Conservation (phyloP, 2,329 filamentous ascomycete species). For the Ciborinia camelliae region DNA sequence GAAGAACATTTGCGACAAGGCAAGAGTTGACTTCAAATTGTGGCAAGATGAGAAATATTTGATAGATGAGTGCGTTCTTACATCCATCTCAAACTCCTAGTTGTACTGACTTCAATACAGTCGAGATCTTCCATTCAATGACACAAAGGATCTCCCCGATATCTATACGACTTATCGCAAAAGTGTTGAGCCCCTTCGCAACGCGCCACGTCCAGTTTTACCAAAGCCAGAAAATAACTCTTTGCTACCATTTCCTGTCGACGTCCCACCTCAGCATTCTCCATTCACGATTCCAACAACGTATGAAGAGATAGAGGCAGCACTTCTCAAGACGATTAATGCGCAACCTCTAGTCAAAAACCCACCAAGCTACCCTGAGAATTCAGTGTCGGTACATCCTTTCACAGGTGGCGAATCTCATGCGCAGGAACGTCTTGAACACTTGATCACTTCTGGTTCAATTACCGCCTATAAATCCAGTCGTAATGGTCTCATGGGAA, state of each 20-base stretch:
- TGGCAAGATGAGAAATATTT: conserved; percentile 77
- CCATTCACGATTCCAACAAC: conserved; percentile 63
- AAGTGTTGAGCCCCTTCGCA: conserved; percentile 65
- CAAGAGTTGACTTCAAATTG: conserved; percentile 57
- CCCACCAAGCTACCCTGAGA: conserved; percentile 52
- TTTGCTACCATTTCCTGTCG: conserved; percentile 56
- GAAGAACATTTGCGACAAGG: conserved; percentile 49
- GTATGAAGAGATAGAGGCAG: conserved; percentile 50
- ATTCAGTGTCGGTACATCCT: conserved; percentile 58
- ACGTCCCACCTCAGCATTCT: conserved; percentile 54
- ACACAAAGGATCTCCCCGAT: conserved; percentile 62
- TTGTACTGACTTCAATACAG: conserved; percentile 41
- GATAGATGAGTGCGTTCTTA: conserved; percentile 66
- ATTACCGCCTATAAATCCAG: conserved; percentile 66
- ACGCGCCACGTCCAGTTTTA: conserved; percentile 57
- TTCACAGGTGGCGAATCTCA: conserved; percentile 65
- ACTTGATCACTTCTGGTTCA: conserved; percentile 58
- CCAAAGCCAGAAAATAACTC: conserved; percentile 48
- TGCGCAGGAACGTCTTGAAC: conserved; percentile 55
- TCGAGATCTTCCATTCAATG: conserved; percentile 59
- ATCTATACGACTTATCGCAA: conserved; percentile 75
- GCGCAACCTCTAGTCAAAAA: conserved; percentile 47
- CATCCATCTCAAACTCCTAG: neutral
- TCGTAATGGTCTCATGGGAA: conserved; percentile 66
- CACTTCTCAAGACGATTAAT: conserved; percentile 56